A percentile compares a stretch with the other conserved stretches of the same genome.
phyloP scores from a whole-genome alignment of 2,329 filamentous ascomycete genomes.

The Endothia cerciana region DNA sequence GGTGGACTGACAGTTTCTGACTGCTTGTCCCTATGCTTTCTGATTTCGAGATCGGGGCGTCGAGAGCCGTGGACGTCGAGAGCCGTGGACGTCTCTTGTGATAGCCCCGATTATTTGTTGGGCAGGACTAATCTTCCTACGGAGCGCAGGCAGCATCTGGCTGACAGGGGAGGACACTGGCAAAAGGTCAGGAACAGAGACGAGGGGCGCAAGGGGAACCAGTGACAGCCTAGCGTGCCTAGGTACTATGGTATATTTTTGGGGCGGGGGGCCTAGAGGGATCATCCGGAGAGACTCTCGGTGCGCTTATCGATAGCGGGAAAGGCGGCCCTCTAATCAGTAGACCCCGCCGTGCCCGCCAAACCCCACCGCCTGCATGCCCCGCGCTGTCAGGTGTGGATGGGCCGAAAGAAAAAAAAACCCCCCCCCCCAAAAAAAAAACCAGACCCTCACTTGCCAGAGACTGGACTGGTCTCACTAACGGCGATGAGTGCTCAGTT shows the following conservation, averaged over 20 bases:
- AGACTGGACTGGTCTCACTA: too few relatives aligned
- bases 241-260: background rate
- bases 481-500: too few relatives aligned
- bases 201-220: background rate
- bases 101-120: background rate
- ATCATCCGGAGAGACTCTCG: background rate
- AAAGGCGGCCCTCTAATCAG: background rate
- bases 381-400: conserved; percentile 6
- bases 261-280: background rate
- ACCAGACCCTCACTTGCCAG: background rate
- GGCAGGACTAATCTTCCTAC: background rate
- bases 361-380: conserved; percentile 5
- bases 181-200: background rate
- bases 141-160: background rate
- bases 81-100: too few relatives aligned
- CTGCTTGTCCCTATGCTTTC: background rate
- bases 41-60: background rate
- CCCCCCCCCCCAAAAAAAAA: background rate
- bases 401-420: background rate
- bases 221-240: background rate
- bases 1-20: background rate
- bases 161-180: background rate
- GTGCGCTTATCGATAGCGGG: conserved; percentile 10
- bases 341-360: background rate
- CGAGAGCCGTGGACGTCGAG: too few relatives aligned